These are phyloP conservation scores for Aspergillus amoenus DNA, from an alignment of 2,329 filamentous ascomycete genomes.

Conservation along the genomic window DNA sequence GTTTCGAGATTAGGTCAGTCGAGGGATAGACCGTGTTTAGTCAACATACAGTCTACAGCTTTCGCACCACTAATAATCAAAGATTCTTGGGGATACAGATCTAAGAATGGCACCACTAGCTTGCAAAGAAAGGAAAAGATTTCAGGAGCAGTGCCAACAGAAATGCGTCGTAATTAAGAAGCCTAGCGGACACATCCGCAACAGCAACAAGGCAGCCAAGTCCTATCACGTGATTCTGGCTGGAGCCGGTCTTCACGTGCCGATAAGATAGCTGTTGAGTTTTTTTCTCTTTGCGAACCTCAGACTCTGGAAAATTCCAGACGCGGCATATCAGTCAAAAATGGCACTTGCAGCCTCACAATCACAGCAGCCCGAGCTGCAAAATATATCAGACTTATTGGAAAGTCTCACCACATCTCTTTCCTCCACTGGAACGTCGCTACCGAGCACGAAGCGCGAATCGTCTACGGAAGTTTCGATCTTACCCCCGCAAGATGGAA, in stretches of 20 bases:
- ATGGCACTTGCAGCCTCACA: constrained; percentile 27
- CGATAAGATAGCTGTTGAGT: constrained; percentile 22
- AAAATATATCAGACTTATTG: constrained; percentile 31
- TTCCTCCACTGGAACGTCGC: constrained; percentile 33
- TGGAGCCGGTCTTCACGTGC: constrained; percentile 16
- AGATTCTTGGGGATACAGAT: constrained; percentile 11
- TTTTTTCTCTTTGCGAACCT: constrained; percentile 15
- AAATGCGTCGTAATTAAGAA: not conserved
- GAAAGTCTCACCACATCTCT: constrained; percentile 37
- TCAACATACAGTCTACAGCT: constrained; percentile 22
- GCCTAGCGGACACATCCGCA: constrained; percentile 1
- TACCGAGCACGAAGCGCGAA: constrained; percentile 33
- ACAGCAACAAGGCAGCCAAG: not conserved
- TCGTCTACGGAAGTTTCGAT: constrained; percentile 64
- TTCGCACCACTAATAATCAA: constrained; percentile 11
- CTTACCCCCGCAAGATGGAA: constrained; percentile 76
- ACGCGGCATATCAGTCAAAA: constrained; percentile 6
- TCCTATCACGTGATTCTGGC: not conserved
- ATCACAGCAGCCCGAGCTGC: constrained; percentile 21
- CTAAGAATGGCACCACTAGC: not conserved
- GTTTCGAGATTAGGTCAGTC: constrained; percentile 9
- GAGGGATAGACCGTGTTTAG: constrained; percentile 9
- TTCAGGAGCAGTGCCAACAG: not conserved
- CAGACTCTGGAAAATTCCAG: constrained; percentile 2
- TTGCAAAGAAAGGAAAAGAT: not conserved